Evolutionary conservation across 768 basidiomycete genomes (phyloP), one percentile per base, ranked within the genome.

Genomic region (Tulasnella sp.): DNA sequence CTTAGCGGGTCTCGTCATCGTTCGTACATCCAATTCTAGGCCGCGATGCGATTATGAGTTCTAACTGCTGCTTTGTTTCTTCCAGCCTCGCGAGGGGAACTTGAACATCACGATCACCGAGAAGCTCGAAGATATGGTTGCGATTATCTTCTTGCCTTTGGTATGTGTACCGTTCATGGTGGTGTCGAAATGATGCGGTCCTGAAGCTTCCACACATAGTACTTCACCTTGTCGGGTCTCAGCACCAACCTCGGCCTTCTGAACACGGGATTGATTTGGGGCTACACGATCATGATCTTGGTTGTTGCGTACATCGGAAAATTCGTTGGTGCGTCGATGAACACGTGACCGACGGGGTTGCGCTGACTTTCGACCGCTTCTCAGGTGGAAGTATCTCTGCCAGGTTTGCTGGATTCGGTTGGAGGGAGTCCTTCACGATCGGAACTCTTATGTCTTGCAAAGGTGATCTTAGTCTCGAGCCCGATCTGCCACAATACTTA

Each of bases 371-470:
- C 9, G 4, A 29, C 2, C 26, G 3, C 22, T n/a, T n/a, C 11
- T 1, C 17, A 69, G 67, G 92, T 6, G 96, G 94, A 76, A 83
- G 87, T 0, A 70, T 89, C 6, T 89, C 90, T 0, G 91, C 95
- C 0, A 81, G 83, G 47, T 82, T 85, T 36, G 77, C 88, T 8
- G 89, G 90, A 0, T 98, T 93, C 80, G 85, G 81, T 7, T 90
- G 87, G 87, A 84, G 96, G 42, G 96, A 98, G 77, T 81, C 90
- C 0, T 84, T 87, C 40, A 88, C 94, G 0, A 89, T 98, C 67
- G 97, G 97, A 0, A 88, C 91, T 16, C 79, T 98, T 67, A 98
- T 99, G 95, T 91, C 89, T 77, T 96, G 95, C 78, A 95, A 98
- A 84, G 95, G 69, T 69, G 94, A 90, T 90, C 72, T 40, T 70